phyloP scores from a whole-genome alignment of 257 asterid genomes.

The Galeopsis tetrahit region DNA sequence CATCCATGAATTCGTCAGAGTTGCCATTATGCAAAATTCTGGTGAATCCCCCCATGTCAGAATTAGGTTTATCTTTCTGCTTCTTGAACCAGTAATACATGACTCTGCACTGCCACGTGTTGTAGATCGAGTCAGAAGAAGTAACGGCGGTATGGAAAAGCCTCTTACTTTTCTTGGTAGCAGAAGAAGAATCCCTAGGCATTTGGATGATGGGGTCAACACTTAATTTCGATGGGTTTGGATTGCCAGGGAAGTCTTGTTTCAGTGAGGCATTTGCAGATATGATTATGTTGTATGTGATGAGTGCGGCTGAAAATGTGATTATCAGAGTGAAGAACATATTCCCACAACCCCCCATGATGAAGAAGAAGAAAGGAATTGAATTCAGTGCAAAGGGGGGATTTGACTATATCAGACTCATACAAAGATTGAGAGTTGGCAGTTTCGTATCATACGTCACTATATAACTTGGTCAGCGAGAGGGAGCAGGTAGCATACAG shows the following conservation, averaged over 20 bases:
- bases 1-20: conserved; percentile 81
- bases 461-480: too few species aligned
- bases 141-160: conserved; percentile 95
- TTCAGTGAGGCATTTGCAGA: conserved; percentile 89
- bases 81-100: conserved; percentile 97
- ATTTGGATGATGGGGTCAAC: conserved; percentile 77
- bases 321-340: conserved; percentile 71
- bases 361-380: too few species aligned
- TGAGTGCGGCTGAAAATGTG: conserved; percentile 73
- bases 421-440: too few species aligned
- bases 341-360: conserved; percentile 68
- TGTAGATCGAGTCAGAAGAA: conserved; percentile 84
- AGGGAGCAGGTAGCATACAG: too few species aligned
- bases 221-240: conserved; percentile 32
- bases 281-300: conserved; percentile 87
- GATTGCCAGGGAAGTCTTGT: conserved; percentile 73
- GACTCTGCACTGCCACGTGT: conserved; percentile 94
- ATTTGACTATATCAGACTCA: too few species aligned
- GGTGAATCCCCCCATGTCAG: conserved; percentile 97
- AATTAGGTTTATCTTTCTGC: conserved; percentile 50
- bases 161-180: conserved; percentile 46
- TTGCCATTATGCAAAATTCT: conserved; percentile 82
- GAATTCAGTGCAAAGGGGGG: too few species aligned
- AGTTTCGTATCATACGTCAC: too few species aligned
- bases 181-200: conserved; percentile 51